phyloP scores from a whole-genome alignment of 192 early-diverging fungal genomes.

The Backusella mclennaniae region DNA sequence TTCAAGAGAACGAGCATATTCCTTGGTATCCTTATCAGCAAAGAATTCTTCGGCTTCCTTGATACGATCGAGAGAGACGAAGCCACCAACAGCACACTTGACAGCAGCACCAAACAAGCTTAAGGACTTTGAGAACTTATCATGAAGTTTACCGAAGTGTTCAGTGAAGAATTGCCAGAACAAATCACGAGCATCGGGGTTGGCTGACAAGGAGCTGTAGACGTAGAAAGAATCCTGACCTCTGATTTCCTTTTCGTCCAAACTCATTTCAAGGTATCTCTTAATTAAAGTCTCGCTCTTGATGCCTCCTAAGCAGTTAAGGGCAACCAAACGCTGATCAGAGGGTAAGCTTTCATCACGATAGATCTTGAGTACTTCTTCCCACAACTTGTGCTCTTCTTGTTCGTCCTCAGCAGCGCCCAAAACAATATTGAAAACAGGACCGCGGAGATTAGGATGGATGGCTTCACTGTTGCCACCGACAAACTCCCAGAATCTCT shows the following conservation, averaged over 20 bases:
- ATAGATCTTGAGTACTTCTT: conserved; percentile 62
- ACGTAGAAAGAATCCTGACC: conserved; percentile 68
- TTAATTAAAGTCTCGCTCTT: conserved; percentile 55
- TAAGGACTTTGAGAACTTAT: conserved; percentile 53
- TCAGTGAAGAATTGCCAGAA: conserved; percentile 69
- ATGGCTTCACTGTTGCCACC: conserved; percentile 67
- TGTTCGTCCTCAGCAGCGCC: conserved; percentile 55
- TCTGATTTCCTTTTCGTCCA: conserved; percentile 64
- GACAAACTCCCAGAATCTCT: conserved; percentile 68
- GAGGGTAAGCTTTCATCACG: conserved; percentile 53
- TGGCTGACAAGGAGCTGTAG: conserved; percentile 49
- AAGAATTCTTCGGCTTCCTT: conserved; percentile 65
- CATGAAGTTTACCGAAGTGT: conserved; percentile 56
- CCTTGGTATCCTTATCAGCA: conserved; percentile 58
- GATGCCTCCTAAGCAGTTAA: conserved; percentile 58
- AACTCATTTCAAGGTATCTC: conserved; percentile 58
- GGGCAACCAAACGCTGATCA: conserved; percentile 69
- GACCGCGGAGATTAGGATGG: conserved; percentile 68
- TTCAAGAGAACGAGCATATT: conserved; percentile 63
- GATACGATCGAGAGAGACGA: conserved; percentile 53
- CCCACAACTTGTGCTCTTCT: conserved; percentile 45
- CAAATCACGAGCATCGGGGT: conserved; percentile 51
- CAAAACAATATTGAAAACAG: conserved; percentile 74
- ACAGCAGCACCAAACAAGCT: conserved; percentile 46
- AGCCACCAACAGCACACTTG: conserved; percentile 43